These are phyloP conservation scores for Strobilomyces confusus DNA, from an alignment of 768 basidiomycete genomes.

Conservation along the genomic window DNA sequence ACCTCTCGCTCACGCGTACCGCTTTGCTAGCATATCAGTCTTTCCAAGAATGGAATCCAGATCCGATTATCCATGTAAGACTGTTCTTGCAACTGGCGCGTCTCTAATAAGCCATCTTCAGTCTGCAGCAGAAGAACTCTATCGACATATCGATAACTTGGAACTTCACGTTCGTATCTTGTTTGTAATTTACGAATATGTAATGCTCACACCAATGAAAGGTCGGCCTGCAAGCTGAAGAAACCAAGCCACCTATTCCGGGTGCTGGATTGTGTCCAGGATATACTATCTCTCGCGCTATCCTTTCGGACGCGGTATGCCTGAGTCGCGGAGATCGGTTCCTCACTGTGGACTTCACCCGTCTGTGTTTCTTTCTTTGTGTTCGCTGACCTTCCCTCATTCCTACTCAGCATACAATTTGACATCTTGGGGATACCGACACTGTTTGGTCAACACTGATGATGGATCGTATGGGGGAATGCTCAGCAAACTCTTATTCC, in stretches of 20 bases:
- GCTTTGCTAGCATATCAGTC: constrained; percentile 46
- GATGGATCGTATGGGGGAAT: constrained; percentile 78
- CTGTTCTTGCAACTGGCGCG: too few species aligned
- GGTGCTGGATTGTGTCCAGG: constrained; percentile 81
- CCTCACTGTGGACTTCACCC: constrained; percentile 72
- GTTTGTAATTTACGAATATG: too few species aligned
- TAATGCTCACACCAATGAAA: constrained; percentile 18
- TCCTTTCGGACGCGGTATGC: constrained; percentile 73
- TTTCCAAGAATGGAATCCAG: constrained; percentile 73
- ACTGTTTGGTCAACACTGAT: constrained; percentile 56
- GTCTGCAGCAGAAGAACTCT: constrained; percentile 62
- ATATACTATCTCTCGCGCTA: constrained; percentile 82
- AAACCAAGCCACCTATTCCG: constrained; percentile 56
- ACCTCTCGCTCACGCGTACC: constrained; percentile 13
- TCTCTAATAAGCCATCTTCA: constrained; percentile 22
- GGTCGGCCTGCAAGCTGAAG: constrained; percentile 70
- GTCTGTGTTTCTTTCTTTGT: constrained; percentile 37
- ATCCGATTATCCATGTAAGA: constrained; percentile 52
- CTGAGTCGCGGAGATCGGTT: constrained; percentile 78
- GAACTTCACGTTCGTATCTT: constrained; percentile 61
- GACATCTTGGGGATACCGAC: constrained; percentile 76
- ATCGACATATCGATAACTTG: constrained; percentile 71
- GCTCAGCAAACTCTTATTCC: constrained; percentile 69
- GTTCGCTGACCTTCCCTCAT: constrained; percentile 2
- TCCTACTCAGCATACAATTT: constrained; percentile 57